Evolutionary conservation across 495 filamentous ascomycete species (phyloP).

Genomic region (Cercophora sp.): DNA sequence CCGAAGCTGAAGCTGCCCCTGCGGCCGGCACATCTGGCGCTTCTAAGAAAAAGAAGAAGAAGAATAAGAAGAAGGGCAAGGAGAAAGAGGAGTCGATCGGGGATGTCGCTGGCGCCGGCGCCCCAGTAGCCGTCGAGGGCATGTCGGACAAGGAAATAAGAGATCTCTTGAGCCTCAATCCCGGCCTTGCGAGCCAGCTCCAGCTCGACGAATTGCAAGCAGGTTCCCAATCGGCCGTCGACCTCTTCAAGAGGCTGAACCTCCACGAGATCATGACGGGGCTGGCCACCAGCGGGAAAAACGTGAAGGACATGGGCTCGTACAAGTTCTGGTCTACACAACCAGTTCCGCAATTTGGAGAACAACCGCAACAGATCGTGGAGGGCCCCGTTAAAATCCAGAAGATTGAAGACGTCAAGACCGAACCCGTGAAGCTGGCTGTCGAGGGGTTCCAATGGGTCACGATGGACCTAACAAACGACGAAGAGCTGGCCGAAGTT

Average conservation of each 20-base stretch:
- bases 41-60: constrained; percentile 51
- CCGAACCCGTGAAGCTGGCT: constrained; percentile 57
- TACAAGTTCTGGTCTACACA: constrained; percentile 99
- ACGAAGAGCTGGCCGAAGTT: constrained; percentile 65
- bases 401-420: constrained; percentile 69
- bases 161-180: constrained; percentile 58
- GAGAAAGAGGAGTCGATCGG: constrained; percentile 27
- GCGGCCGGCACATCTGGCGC: constrained; percentile 19
- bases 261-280: constrained; percentile 81
- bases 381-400: constrained; percentile 59
- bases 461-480: constrained; percentile 72
- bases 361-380: constrained; percentile 34
- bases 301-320: constrained; percentile 88
- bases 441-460: constrained; percentile 89
- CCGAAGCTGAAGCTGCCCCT: constrained; percentile 23
- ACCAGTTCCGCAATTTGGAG: constrained; percentile 80
- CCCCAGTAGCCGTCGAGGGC: constrained; percentile 40
- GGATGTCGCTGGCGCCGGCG: constrained; percentile 11
- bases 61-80: constrained; percentile 48
- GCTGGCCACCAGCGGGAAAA: constrained; percentile 69
- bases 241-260: constrained; percentile 67
- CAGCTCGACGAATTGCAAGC: constrained; percentile 25
- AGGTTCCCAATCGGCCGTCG: constrained; percentile 37
- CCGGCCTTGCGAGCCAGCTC: constrained; percentile 56
- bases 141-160: constrained; percentile 45